Base-by-base conservation (phyloP, 495 filamentous ascomycete species). In the Hyaloscypha variabilis region DNA sequence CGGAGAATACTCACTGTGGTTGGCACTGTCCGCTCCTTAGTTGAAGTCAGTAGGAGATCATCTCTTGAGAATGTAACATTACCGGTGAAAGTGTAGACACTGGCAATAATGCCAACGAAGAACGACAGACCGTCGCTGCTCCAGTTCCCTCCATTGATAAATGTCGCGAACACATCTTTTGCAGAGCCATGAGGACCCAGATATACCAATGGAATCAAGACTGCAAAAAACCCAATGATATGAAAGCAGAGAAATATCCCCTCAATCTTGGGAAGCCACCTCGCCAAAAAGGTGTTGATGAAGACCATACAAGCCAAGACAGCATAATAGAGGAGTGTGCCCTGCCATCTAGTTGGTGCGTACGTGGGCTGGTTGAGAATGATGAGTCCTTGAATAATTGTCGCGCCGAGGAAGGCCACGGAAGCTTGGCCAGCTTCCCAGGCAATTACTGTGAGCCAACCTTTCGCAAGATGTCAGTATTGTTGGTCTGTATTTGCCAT, bases 161-260 rank as follows among this genome's bases (percentile, higher is more conserved):
- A 83, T 5, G 69, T 52, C 0, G 76, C 77, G 60, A 85, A 85
- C 0, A 85, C 82, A 46, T 76, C 75, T 2, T 71, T 62, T 0
- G 77, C 69, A 14, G 62, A 64, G 6, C 65, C 73, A 49, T 69
- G 71, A n/a, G 76, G 74, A 28, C 68, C 70, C 39, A 76, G 46
- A 58, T 57, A 46, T 1, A 74, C 49, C 19, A 84, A 64, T 0
- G 79, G 75, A 52, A 84, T 80, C 6, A 84, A 62, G 58, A 85
- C 74, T 11, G 73, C 78, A 55, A 85, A 78, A 62, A 85, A 82
- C 8, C 79, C 81, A 8, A 74, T 59, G 21, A 83, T 50, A 58
- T 85, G 81, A 29, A 83, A 55, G 8, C 81, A 69, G 3, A 85
- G 68, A 10, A 81, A 72, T n/a, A 73, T 25, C 26, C 74, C 75